Conservation (phyloP, 2,329 filamentous ascomycete species). For the Cladosporium colombiae region DNA sequence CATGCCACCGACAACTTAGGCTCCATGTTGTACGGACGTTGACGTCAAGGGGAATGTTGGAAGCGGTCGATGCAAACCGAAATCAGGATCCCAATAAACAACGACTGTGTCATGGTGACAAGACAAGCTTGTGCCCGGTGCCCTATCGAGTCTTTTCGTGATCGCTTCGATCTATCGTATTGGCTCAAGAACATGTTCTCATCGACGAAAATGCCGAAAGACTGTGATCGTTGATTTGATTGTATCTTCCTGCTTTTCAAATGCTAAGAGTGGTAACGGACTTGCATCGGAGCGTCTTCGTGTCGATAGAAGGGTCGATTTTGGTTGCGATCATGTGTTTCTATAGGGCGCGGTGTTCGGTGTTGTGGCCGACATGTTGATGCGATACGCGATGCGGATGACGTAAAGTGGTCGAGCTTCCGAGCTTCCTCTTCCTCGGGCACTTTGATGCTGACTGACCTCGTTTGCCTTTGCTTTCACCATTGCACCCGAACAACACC, state of each 20-base stretch:
- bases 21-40: not conserved
- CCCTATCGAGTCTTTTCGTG: not conserved
- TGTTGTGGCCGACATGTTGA: not conserved
- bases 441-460: not conserved
- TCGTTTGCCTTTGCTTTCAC: not conserved
- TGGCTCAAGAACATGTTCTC: not conserved
- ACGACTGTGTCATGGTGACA: no score
- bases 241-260: not conserved
- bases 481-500: not conserved
- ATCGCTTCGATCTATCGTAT: not conserved
- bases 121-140: not conserved
- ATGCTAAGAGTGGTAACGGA: not conserved
- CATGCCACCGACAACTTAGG: not conserved
- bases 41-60: not conserved
- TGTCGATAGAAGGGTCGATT: not conserved
- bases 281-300: not conserved
- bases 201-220: not conserved
- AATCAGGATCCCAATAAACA: not conserved
- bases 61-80: no score
- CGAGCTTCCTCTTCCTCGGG: constrained; percentile 3
- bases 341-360: not conserved
- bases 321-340: not conserved
- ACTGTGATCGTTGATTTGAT: not conserved
- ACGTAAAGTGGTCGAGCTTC: constrained; percentile 2
- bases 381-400: not conserved